A percentile compares a stretch with the other conserved stretches of the same genome.
Evolutionary conservation across 192 early-diverging fungal genomes (phyloP).

Genomic region (Backusella tarrabulga): DNA sequence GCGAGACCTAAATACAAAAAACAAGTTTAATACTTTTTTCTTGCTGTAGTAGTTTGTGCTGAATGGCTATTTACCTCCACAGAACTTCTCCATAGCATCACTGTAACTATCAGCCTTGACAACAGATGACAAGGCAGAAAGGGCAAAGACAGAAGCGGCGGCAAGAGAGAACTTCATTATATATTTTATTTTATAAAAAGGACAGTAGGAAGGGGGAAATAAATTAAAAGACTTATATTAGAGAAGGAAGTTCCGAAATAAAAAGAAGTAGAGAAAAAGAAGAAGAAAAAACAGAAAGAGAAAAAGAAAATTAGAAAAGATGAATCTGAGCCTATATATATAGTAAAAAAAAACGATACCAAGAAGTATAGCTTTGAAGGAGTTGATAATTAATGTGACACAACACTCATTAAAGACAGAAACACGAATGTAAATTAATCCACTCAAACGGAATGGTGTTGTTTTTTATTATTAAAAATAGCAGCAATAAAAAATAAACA

Average conservation of each 20-base stretch:
- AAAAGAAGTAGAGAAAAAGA: not conserved
- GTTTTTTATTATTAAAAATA: conserved; percentile 6
- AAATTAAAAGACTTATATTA: not conserved
- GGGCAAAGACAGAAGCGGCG: conserved; percentile 13
- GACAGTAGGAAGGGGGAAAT: conserved; percentile 1
- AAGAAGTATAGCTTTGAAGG: not conserved
- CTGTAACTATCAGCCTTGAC: conserved; percentile 9
- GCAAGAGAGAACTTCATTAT: conserved; percentile 23
- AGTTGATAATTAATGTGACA: conserved; percentile 3
- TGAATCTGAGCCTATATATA: not conserved
- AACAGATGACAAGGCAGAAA: conserved; percentile 8
- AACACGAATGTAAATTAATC: conserved; percentile 3
- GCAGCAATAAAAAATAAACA: conserved; percentile 7
- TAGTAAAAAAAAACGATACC: conserved; percentile 1
- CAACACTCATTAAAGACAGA: not conserved
- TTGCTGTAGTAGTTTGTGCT: not conserved
- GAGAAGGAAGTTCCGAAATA: not conserved
- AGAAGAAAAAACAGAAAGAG: not conserved
- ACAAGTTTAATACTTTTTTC: not conserved
- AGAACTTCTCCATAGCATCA: conserved; percentile 18
- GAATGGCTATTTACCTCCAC: conserved; percentile 10
- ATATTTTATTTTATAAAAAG: not conserved
- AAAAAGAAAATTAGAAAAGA: not conserved
- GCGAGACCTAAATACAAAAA: conserved; percentile 9
- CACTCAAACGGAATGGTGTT: conserved; percentile 2